Conservation (phyloP, 2,329 filamentous ascomycete genomes). For the Orbilia oligospora region DNA sequence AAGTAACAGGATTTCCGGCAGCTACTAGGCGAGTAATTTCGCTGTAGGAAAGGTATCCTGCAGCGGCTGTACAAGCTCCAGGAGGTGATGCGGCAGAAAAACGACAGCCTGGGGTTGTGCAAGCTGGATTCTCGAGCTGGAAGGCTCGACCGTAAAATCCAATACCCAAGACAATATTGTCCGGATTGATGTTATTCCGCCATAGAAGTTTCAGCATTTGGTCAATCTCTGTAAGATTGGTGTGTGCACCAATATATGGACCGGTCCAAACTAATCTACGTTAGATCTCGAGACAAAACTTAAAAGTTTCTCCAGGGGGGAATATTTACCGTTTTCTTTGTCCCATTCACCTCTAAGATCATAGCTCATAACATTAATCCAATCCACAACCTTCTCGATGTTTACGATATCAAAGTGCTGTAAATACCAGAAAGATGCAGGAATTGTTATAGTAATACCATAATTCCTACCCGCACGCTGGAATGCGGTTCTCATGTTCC, state of each 20-base stretch:
- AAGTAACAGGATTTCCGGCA: slow-evolving; percentile 17
- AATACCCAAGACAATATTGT: slow-evolving; percentile 62
- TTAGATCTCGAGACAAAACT: slow-evolving; percentile 19
- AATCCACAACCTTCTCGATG: slow-evolving; percentile 64
- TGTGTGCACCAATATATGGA: slow-evolving; percentile 61
- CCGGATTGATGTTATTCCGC: slow-evolving; percentile 60
- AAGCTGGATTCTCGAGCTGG: slow-evolving; percentile 62
- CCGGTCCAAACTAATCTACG: slow-evolving; percentile 38
- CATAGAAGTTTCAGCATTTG: slow-evolving; percentile 65
- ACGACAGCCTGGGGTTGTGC: slow-evolving; percentile 63
- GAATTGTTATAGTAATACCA: slow-evolving; percentile 63
- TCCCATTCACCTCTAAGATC: slow-evolving; percentile 64
- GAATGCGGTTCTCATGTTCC: slow-evolving; percentile 21
- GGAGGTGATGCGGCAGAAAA: slow-evolving; percentile 42
- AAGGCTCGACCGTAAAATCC: slow-evolving; percentile 62
- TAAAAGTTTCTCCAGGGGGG: neutral
- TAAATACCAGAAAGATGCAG: slow-evolving; percentile 65
- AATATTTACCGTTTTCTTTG: slow-evolving; percentile 21
- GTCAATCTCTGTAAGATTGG: slow-evolving; percentile 65
- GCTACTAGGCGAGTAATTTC: slow-evolving; percentile 23
- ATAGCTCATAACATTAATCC: slow-evolving; percentile 66
- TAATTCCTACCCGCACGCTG: slow-evolving; percentile 7
- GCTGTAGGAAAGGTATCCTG: slow-evolving; percentile 36
- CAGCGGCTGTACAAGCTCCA: slow-evolving; percentile 31
- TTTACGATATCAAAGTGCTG: slow-evolving; percentile 65